Base-by-base conservation (phyloP, 371 early-diverging fungal genomes). In the Rhizopus arrhizus region DNA sequence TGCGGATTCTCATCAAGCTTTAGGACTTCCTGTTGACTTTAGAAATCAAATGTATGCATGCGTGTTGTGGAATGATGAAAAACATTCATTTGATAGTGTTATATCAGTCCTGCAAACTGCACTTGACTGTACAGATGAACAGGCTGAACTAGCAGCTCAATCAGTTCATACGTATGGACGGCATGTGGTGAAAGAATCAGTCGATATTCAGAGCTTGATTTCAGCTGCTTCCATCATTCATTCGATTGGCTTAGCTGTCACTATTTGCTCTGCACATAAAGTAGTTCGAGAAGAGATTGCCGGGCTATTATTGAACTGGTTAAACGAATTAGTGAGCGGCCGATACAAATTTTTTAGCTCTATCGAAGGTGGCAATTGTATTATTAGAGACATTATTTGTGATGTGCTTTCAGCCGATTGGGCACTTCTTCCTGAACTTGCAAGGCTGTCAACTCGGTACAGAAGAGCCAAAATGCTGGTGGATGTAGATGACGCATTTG, bases 61-160 rank as follows among this genome's bases (percentile, higher is more conserved):
- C 53, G 80, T 94, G 13, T 77, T 98, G 43, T 98, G 97, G 97
- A 97, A 98, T 72, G 98, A 98, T 72, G 97, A 98, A 70, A 80
- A 82, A 16, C 98, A 98, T 65, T 92, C 93, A 2, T 96, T 95
- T 73, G 82, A 90, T 58, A 91, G 91, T 53, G 97, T 96, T 35
- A 96, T 95, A 45, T 81, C 84, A 48, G 84, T 89, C 46, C 87
- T 94, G 36, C 72, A 73, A 16, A 75, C 77, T 11, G 88, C 91
- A 5, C 83, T 87, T 28, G 62, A 69, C 22, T 89, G 89, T 69
- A 63, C 84, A 4, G 65, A 74, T 35, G 72, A 70, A 13, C 58
- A 68, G n/a, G 73, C 73, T 1, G 49, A 40, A 10, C 31, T 41
- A 15, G 62, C 59, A 9, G 79, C 77, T 4, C 71, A 76, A 53